Conservation (phyloP, 371 early-diverging fungal genomes). For the Rhizopus sp. region DNA sequence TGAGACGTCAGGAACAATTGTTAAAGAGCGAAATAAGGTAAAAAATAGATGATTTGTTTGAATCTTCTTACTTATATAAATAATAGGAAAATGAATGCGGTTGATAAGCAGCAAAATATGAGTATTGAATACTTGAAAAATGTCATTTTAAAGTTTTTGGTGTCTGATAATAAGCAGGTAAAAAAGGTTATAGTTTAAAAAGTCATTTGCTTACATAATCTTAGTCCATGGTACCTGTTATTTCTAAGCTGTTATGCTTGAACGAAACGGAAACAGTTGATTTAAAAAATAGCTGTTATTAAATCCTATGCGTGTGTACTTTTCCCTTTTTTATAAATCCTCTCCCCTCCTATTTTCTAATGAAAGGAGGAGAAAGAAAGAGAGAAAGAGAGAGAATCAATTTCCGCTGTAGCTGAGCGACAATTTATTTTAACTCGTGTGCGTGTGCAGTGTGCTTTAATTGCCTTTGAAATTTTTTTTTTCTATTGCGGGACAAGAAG, state of each 20-base stretch:
- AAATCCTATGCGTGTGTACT: too few relatives aligned
- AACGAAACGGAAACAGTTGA: constrained; percentile 42
- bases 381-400: too few relatives aligned
- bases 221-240: constrained; percentile 48
- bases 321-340: too few relatives aligned
- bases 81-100: constrained; percentile 56
- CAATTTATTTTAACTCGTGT: too few relatives aligned
- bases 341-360: too few relatives aligned
- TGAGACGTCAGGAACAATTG: constrained; percentile 63
- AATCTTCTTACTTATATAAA: not conserved
- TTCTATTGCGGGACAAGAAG: constrained; percentile 2
- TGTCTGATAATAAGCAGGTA: constrained; percentile 59
- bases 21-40: constrained; percentile 51
- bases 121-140: constrained; percentile 68
- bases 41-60: not conserved
- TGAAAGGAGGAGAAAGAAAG: too few relatives aligned
- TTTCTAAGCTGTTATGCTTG: constrained; percentile 45
- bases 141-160: constrained; percentile 61
- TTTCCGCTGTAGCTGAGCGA: too few relatives aligned
- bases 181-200: not conserved
- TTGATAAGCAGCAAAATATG: constrained; percentile 64
- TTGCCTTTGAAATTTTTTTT: constrained; percentile 7
- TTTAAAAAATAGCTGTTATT: constrained; percentile 19
- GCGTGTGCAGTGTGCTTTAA: too few relatives aligned
- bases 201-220: not conserved